A percentile compares a stretch with the other conserved stretches of the same genome.
phyloP scores from a whole-genome alignment of 139 green algal genomes.

The Chlorokybus atmophyticus region DNA sequence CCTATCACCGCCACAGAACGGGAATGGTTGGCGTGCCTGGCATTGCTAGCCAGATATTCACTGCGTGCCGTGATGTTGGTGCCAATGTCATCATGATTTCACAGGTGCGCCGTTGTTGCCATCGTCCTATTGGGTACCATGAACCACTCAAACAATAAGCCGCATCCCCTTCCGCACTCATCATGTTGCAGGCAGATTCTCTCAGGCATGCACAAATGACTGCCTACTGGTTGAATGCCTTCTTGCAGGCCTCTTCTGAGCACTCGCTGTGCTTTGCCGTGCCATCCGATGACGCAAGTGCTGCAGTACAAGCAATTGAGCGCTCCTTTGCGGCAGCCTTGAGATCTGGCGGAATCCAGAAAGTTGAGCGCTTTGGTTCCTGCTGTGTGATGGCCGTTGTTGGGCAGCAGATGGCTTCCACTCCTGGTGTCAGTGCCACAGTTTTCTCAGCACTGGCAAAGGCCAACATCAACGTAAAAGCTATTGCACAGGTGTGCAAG shows the following conservation, averaged over 20 bases:
- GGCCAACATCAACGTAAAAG: slow-evolving; percentile 26
- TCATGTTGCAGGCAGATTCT: not conserved
- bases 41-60: slow-evolving; percentile 78
- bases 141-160: too few relatives aligned
- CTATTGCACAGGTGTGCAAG: slow-evolving; percentile 61
- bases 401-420: slow-evolving; percentile 77
- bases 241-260: slow-evolving; percentile 72
- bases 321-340: slow-evolving; percentile 61
- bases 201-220: not conserved
- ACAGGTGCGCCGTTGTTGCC: slow-evolving; percentile 37
- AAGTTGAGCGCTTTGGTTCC: too few relatives aligned
- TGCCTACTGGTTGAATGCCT: too few relatives aligned
- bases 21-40: slow-evolving; percentile 94
- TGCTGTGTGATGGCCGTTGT: slow-evolving; percentile 91
- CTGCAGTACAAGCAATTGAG: slow-evolving; percentile 9
- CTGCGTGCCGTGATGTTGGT: slow-evolving; percentile 59
- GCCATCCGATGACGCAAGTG: slow-evolving; percentile 5
- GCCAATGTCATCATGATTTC: slow-evolving; percentile 98
- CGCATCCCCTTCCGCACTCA: too few relatives aligned
- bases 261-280: slow-evolving; percentile 94
- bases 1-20: slow-evolving; percentile 34
- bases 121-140: too few relatives aligned
- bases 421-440: slow-evolving; percentile 69
- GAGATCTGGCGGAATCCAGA: slow-evolving; percentile 36
- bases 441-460: slow-evolving; percentile 87